These are phyloP conservation scores for Myotisia sp. DNA, from an alignment of 2,329 filamentous ascomycete genomes.

Conservation along the genomic window DNA sequence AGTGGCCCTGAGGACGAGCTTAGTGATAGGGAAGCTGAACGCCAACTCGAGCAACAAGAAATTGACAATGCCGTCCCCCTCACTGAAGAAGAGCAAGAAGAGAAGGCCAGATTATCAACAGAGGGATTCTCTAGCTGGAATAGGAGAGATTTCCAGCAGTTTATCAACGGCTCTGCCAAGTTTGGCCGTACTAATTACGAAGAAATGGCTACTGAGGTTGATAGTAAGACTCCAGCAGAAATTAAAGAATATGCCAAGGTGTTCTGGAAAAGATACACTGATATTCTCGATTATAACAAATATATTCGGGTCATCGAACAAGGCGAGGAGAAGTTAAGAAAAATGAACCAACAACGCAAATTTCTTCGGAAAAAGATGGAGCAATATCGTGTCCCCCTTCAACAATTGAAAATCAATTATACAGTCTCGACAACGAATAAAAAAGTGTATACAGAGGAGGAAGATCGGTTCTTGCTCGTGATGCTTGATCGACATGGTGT, in stretches of 20 bases:
- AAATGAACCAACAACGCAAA: constrained; percentile 83
- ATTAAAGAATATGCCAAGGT: constrained; percentile 84
- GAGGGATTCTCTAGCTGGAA: constrained; percentile 94
- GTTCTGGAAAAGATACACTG: constrained; percentile 90
- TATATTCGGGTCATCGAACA: constrained; percentile 80
- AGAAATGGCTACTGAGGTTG: constrained; percentile 74
- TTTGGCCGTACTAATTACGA: constrained; percentile 79
- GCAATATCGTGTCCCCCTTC: constrained; percentile 90
- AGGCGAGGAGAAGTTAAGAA: constrained; percentile 77
- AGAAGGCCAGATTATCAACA: constrained; percentile 67
- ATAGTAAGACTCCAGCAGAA: constrained; percentile 73
- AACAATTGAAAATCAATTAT: constrained; percentile 98
- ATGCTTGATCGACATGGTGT: constrained; percentile 85
- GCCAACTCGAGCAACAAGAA: constrained; percentile 73
- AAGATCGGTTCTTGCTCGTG: constrained; percentile 88
- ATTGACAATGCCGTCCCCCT: constrained; percentile 84
- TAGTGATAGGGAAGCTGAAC: constrained; percentile 72
- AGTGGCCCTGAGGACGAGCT: constrained; percentile 82
- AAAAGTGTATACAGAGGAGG: constrained; percentile 97
- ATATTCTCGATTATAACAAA: constrained; percentile 79
- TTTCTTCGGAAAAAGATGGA: constrained; percentile 90
- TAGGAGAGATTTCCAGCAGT: constrained; percentile 93
- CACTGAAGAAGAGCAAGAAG: constrained; percentile 75
- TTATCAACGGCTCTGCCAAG: constrained; percentile 87
- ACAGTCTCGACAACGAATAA: constrained; percentile 98